Base-by-base conservation (phyloP, 2,329 filamentous ascomycete genomes). In the Triangularia verruculosa region DNA sequence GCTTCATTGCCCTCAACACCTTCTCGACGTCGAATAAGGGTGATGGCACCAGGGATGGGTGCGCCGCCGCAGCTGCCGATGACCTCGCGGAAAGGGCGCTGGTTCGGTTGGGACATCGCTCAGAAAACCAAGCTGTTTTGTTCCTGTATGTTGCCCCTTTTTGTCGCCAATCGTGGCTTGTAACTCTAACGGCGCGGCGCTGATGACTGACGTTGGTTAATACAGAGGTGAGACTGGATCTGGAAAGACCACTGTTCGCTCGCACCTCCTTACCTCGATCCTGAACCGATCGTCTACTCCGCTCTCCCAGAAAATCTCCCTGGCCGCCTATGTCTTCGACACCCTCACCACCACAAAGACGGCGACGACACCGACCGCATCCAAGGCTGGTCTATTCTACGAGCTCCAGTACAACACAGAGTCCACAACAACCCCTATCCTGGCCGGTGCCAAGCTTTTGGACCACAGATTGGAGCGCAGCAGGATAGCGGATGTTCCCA, bases 331-430 rank as follows among this genome's bases (percentile, higher is more conserved):
- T 75, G 87, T 98, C 65, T 99, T 99, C 75, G 95, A 99, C 74
- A 91, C 92, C 1, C 84, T 99, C 64, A 99, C 95, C 4, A 98
- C 95, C 1, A 99, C 95, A 25, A 99, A 99, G 79, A 96, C 94
- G 1, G 89, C 93, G 32, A 98, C 94, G 1, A 98, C 94, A 0
- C 93, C 93, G 1, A 97, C 92, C 1, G 95, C 95, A 27, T 98
- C 94, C 58, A 98, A 98, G 77, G 90, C 95, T 11, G 95, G 95
- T 67, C 84, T 99, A 15, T 97, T 96, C 74, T 95, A 95, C 75
- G 95, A 99, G 76, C 83, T 99, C 51, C 95, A 99, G 77, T 99
- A 99, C 75, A 94, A 99, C 75, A 96, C 92, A 0, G 87, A 92
- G 0, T 89, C 93, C 0, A 90, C 89, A 0, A 89, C 91, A 25